These are phyloP conservation scores for Podospora tetraspora DNA, from an alignment of 495 filamentous ascomycete genomes.

Conservation along the genomic window DNA sequence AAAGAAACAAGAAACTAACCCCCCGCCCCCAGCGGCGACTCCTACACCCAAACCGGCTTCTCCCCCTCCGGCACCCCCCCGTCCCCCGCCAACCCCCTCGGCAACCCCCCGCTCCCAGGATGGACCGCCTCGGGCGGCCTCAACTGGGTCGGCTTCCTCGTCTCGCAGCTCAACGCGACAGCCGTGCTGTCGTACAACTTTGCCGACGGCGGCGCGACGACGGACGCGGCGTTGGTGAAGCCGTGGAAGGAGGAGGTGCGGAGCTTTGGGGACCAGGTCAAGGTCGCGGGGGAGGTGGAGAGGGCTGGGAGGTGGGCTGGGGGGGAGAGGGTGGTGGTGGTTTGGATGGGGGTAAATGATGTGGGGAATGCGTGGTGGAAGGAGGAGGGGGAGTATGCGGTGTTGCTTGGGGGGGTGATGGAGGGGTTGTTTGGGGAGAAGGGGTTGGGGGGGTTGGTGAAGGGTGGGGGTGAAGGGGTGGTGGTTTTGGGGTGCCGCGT, in stretches of 20 bases:
- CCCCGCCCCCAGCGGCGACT: conserved; percentile 44
- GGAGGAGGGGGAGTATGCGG: conserved; percentile 34
- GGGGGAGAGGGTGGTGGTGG: conserved; percentile 56
- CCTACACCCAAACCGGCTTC: conserved; percentile 57
- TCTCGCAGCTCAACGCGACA: conserved; percentile 56
- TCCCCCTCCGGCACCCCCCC: conserved; percentile 56
- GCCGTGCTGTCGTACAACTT: conserved; percentile 60
- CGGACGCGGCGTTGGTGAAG: conserved; percentile 54
- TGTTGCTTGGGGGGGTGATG: conserved; percentile 51
- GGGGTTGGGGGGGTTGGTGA: conserved; percentile 50
- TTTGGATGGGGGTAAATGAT: conserved; percentile 81
- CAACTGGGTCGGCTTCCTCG: conserved; percentile 67
- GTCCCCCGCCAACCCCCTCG: conserved; percentile 60
- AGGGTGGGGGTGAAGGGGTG: conserved; percentile 63
- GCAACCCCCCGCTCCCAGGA: conserved; percentile 64
- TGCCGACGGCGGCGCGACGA: conserved; percentile 64
- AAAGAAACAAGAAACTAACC: background rate
- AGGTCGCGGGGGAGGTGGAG: conserved; percentile 23
- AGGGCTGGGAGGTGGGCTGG: conserved; percentile 52
- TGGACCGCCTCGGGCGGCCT: conserved; percentile 54
- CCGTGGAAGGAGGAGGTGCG: conserved; percentile 45
- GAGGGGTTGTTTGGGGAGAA: conserved; percentile 51
- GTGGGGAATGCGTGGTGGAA: conserved; percentile 59
- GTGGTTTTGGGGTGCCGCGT: conserved; percentile 67
- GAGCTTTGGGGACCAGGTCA: conserved; percentile 55